A percentile compares a stretch with the other conserved stretches of the same genome.
Conservation (phyloP, 768 basidiomycete species). For the Tricholoma flavovirens region DNA sequence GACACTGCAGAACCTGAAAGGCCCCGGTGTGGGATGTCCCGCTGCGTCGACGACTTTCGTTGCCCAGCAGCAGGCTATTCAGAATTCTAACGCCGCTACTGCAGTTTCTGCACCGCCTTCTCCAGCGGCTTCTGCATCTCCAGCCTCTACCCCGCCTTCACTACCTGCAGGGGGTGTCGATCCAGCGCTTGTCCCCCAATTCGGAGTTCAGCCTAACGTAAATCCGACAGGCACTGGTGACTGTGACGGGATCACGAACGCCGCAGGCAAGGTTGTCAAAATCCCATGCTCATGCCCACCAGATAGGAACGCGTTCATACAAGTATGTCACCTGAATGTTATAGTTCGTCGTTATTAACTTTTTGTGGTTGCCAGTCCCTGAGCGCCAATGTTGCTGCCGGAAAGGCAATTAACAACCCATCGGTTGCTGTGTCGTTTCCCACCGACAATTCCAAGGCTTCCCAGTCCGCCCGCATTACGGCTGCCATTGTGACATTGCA, state of each 20-base stretch:
- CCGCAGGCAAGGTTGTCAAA: conserved; percentile 48
- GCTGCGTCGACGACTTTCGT: conserved; percentile 58
- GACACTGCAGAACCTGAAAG: conserved; percentile 70
- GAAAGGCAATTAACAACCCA: conserved; percentile 59
- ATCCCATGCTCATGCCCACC: conserved; percentile 70
- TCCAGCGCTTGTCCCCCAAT: conserved; percentile 49
- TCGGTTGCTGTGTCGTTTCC: conserved; percentile 55
- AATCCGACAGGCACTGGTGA: conserved; percentile 70
- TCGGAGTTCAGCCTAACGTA: conserved; percentile 48
- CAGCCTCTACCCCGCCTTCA: conserved; percentile 19
- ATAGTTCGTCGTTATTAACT: too few species aligned
- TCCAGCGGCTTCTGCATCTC: conserved; percentile 21
- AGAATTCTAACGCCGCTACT: conserved; percentile 23
- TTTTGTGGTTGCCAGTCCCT: conserved; percentile 23
- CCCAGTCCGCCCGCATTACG: conserved; percentile 51
- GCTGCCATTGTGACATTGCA: conserved; percentile 66
- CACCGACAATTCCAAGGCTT: conserved; percentile 47
- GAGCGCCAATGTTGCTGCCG: conserved; percentile 53
- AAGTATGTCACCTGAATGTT: conserved; percentile 11
- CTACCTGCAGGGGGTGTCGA: conserved; percentile 37
- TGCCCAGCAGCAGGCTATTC: conserved; percentile 34
- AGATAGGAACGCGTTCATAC: conserved; percentile 42
- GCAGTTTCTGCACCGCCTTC: conserved; percentile 19
- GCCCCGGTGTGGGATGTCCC: conserved; percentile 65
- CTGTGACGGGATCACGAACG: conserved; percentile 57